A percentile compares a stretch with the other conserved stretches of the same genome.
Conservation (phyloP, 352 stramenopile species). For the Phytophthora fragariae region DNA sequence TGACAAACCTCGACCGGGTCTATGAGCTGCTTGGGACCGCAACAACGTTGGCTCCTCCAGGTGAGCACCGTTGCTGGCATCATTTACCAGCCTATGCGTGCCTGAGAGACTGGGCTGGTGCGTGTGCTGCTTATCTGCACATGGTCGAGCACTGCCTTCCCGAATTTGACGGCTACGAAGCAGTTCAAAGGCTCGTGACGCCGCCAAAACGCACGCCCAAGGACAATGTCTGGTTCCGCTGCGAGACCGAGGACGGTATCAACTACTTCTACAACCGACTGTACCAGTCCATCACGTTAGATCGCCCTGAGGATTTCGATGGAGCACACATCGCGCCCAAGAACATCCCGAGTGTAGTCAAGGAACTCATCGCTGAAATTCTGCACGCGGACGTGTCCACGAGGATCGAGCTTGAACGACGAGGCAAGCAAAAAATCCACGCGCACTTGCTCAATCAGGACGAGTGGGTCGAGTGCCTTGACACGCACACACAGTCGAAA, state of each 20-base stretch:
- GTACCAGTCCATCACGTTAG: constrained; percentile 50
- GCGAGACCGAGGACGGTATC: constrained; percentile 52
- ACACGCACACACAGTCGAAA: constrained; percentile 44
- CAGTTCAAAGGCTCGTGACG: constrained; percentile 52
- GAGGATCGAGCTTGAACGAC: constrained; percentile 63
- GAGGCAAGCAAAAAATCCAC: constrained; percentile 49
- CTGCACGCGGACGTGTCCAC: constrained; percentile 48
- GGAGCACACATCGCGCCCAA: constrained; percentile 36
- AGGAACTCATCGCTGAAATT: constrained; percentile 55
- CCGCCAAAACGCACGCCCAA: constrained; percentile 60
- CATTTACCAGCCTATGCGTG: constrained; percentile 59
- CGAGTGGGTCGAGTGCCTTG: constrained; percentile 72
- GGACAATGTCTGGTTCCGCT: constrained; percentile 70
- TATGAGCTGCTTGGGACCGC: constrained; percentile 38
- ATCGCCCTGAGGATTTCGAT: constrained; percentile 64
- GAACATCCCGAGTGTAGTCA: constrained; percentile 55
- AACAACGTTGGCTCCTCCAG: constrained; percentile 20
- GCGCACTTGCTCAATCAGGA: constrained; percentile 63
- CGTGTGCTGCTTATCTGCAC: constrained; percentile 63
- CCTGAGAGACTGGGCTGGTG: constrained; percentile 58
- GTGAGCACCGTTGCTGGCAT: constrained; percentile 59
- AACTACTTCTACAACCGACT: constrained; percentile 76
- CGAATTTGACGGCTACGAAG: constrained; percentile 47
- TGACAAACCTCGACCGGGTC: constrained; percentile 47
- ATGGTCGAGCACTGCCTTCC: constrained; percentile 61